Evolutionary conservation across 2,329 filamentous ascomycete species (phyloP).

Genomic region (Immersiporthe knoxdaviesiana): DNA sequence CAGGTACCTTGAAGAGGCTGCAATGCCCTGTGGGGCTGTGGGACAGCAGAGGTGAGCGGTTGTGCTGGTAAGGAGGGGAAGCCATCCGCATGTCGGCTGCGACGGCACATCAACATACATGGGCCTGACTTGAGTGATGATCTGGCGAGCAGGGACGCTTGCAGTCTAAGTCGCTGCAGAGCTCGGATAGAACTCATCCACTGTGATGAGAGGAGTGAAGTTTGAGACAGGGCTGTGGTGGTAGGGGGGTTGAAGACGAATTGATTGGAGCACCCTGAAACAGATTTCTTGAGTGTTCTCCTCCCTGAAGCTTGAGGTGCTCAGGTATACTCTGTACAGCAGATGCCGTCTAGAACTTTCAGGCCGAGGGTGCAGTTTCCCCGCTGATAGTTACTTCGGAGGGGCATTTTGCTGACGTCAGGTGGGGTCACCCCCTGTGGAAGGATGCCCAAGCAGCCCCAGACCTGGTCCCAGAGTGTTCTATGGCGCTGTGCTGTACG

Average conservation of each 20-base stretch:
- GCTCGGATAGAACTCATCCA: constrained; percentile 39
- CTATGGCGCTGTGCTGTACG: not conserved
- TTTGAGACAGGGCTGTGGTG: too few species aligned
- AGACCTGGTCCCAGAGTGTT: not conserved
- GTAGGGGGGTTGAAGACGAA: not conserved
- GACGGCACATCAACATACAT: constrained; percentile 3
- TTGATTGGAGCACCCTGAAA: not conserved
- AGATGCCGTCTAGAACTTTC: not conserved
- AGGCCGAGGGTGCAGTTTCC: not conserved
- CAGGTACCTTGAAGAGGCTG: constrained; percentile 35
- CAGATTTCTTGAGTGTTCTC: not conserved
- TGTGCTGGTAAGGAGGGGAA: not conserved
- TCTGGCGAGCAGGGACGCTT: constrained; percentile 34
- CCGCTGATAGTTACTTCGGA: not conserved
- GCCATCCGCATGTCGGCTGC: not conserved
- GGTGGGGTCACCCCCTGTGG: not conserved
- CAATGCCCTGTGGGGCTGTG: constrained; percentile 24
- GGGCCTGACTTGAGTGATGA: constrained; percentile 26
- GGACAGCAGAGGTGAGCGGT: not conserved
- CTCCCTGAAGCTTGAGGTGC: not conserved
- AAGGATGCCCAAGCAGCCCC: not conserved
- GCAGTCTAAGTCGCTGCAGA: constrained; percentile 36
- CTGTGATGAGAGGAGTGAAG: not conserved
- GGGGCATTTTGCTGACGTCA: constrained; percentile 10
- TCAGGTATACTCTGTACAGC: not conserved